Evolutionary conservation across 495 filamentous ascomycete genomes (phyloP).

Genomic region (Podospora bellae-mahoneyi): DNA sequence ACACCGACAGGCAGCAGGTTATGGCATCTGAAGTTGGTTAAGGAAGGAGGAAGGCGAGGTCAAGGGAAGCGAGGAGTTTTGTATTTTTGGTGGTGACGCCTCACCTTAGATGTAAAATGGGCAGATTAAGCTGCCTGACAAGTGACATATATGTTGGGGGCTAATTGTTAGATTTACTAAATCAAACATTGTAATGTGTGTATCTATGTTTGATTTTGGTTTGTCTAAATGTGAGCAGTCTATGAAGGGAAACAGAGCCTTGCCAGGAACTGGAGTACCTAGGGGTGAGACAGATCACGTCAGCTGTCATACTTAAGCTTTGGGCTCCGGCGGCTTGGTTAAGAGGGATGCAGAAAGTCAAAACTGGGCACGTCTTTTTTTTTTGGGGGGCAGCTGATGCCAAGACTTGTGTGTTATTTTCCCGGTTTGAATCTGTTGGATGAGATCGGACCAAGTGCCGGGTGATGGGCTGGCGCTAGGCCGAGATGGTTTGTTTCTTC

Average conservation of each 20-base stretch:
- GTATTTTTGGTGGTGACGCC: neutral
- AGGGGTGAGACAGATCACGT: neutral
- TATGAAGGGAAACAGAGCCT: neutral
- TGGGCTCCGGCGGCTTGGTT: neutral
- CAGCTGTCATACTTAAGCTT: neutral
- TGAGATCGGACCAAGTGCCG: neutral
- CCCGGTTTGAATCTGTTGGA: neutral
- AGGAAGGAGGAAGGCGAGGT: neutral
- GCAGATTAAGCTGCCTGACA: neutral
- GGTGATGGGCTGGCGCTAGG: conserved; percentile 3
- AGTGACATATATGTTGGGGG: neutral
- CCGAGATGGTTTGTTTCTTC: neutral
- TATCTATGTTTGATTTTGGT: neutral
- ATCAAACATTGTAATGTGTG: neutral
- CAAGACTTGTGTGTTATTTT: conserved; percentile 5
- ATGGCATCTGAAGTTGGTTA: neutral
- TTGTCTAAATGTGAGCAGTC: neutral
- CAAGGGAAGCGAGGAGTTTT: neutral
- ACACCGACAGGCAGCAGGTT: neutral
- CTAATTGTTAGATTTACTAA: neutral
- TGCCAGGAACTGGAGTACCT: neutral
- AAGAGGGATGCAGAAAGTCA: neutral
- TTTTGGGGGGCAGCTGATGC: neutral
- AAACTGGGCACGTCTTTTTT: neutral
- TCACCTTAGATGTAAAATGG: neutral